Evolutionary conservation across 2,329 filamentous ascomycete species (phyloP), one percentile per base, ranked within the genome.

Genomic region (Penicillium sp.): DNA sequence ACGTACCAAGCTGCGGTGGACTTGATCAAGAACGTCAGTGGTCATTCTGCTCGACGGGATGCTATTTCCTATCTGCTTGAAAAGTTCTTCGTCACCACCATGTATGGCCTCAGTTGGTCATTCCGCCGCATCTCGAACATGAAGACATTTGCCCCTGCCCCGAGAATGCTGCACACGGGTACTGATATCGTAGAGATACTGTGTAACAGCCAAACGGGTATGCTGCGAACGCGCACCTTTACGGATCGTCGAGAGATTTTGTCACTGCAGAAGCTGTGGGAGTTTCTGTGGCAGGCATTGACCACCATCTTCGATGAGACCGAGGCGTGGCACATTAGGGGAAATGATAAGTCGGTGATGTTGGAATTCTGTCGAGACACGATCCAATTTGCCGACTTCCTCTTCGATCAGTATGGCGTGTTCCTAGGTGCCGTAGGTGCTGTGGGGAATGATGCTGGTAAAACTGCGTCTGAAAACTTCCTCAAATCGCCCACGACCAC

Each of bases 321-420:
- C 3, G 89, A 95, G 63, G 73, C 74, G 9, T 98, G 93, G 93
- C 89, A 88, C 54, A 74, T 80, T 18, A 66, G 71, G 38, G 68
- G 72, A 3, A 81, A 87, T 48, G 84, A 91, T 41, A 93, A 89
- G 63, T 70, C 75, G 16, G 75, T 81, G 44, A 90, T 98, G 87
- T 85, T 89, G 59, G 84, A 95, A 47, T 96, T 97, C 61, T 96
- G 90, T 63, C 84, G 93, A 55, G 89, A 95, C 63, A 87, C 87
- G 11, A 98, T 98, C 81, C 89, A 97, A 59, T 87, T 95, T 62
- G 90, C 91, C 0, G 87, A 95, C 61, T 78, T 80, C 28, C 77
- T 95, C 1, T 87, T 97, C 62, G 84, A 87, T 32, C 84, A 95
- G 58, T 93, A 94, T 65, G 84, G 83, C 41, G 79, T 96, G 48